Base-by-base conservation (phyloP, 371 early-diverging fungal genomes). In the Mortierella sp. region DNA sequence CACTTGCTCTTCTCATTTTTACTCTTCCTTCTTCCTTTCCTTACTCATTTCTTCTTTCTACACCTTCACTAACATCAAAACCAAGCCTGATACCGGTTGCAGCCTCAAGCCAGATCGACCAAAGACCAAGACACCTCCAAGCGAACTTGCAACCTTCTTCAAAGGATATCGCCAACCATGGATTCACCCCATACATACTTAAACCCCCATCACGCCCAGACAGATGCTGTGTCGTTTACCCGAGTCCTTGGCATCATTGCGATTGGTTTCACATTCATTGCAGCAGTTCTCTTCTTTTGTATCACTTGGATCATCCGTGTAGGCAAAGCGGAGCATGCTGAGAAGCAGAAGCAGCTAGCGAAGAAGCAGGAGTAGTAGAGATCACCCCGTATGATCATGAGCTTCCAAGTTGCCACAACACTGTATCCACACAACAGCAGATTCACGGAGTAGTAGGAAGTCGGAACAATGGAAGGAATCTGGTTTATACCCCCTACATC, bases 281-380 rank as follows among this genome's bases (percentile, higher is more conserved):
- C 47, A 24, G 1, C 43, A 3, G 19, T 60, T 12, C 62, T 72
- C 24, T 42, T 30, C 41, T 27, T 72, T 39, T 24, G 57, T 19
- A 49, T 72, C 49, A 56, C 37, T 37, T 61, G 61, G 66, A 72
- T 72, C 50, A 43, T 72, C 44, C 51, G 66, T 9, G 66, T 44
- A 43, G 72, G 72, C 44, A 72, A 65, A 46, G 65, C 61, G 0
- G 72, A 72, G 30, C 72, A 72, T 52, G 72, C 60, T 1, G 66
- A 50, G 3, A 65, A 57, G 41, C 56, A 57, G 15, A 53, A 46
- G 34, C 30, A 19, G 19, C 37, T 47, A 23, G 49, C 39, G 14
- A 58, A 66, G 58, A 72, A 72, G 49, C 48, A 65, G 28, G 59
- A 71, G 4, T 71, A 34, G 37, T 34, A n/a, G n/a, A n/a, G n/a